These are phyloP conservation scores for Lodderomyces theae DNA, from an alignment of 1,139 yeast genomes.

Conservation along the genomic window DNA sequence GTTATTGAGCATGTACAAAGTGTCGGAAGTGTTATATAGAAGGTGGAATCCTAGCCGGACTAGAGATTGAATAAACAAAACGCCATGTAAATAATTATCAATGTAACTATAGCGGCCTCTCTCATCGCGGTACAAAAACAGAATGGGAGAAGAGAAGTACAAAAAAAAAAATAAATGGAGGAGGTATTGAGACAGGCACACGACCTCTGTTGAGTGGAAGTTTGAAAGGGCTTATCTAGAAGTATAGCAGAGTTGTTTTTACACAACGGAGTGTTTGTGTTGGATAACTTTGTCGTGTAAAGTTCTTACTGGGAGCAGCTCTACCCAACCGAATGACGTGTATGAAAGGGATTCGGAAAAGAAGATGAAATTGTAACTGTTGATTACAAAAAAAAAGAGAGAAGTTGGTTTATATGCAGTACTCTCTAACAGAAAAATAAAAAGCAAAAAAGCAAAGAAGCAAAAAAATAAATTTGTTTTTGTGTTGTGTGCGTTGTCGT, in stretches of 20 bases:
- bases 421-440: no score
- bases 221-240: no score
- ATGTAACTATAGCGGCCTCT: neutral
- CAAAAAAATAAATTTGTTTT: neutral
- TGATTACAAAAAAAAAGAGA: neutral
- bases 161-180: no score
- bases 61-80: constrained; percentile 50
- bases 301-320: no score
- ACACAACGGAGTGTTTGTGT: no score
- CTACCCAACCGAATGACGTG: no score
- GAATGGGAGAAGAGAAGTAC: neutral
- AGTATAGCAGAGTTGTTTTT: no score
- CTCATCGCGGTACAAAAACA: constrained; percentile 1
- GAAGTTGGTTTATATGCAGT: neutral
- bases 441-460: neutral
- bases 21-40: constrained; percentile 65
- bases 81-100: neutral
- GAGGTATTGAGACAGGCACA: neutral
- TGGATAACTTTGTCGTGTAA: no score
- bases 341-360: no score
- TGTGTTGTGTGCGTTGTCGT: neutral
- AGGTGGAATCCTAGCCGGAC: constrained; percentile 86
- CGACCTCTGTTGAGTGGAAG: neutral
- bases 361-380: no score
- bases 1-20: constrained; percentile 40